Base-by-base conservation (phyloP, 768 basidiomycete species). In the Glaciozyma martinii region DNA sequence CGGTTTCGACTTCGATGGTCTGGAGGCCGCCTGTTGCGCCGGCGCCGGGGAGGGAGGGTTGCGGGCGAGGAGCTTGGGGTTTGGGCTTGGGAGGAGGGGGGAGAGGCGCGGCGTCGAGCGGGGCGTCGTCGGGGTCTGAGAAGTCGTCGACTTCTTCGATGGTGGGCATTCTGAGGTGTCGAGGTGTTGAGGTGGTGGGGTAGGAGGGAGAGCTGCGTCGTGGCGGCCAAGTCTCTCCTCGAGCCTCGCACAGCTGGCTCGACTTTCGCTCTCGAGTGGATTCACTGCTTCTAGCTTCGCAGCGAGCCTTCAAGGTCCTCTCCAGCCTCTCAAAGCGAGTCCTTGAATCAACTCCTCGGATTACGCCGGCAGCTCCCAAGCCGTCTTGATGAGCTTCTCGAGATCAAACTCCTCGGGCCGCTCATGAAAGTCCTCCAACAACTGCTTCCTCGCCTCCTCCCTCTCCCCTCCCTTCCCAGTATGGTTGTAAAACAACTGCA, bases 401-500 rank as follows among this genome's bases (percentile, higher is more conserved):
- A 90, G 92, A 68, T 83, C 82, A 77, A 95, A 97, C 58, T 85
- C 80, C 44, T 81, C 79, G 3, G 90, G 90, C 37, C 79, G 80
- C 73, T 90, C 85, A 74, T 93, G 88, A 76, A 97, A 94, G 52
- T 78, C 80, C 68, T 77, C 80, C 73, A 93, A 74, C 59, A 90
- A 76, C 53, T 79, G 75, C 65, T 80, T 79, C 23, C 82, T 78
- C 65, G 63, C 66, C 49, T 54, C 52, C 56, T 81, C 80, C 44
- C 69, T 74, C 60, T 74, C 74, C n/a, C 74, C 68, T 13, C 67
- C 75, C 27, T 74, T 71, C 16, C 68, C 65, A 49, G 55, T 66
- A 44, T 61, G 71, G 56, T 71, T 86, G 56, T 93, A 98, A 77
- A 93, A 93, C 71, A 83, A 84, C 77, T 97, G 93, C 42, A 92